Percentiles rank a stretch among this genome's conserved stretches.
phyloP scores from a whole-genome alignment of 306 rosid species.

The Quercus ilex region DNA sequence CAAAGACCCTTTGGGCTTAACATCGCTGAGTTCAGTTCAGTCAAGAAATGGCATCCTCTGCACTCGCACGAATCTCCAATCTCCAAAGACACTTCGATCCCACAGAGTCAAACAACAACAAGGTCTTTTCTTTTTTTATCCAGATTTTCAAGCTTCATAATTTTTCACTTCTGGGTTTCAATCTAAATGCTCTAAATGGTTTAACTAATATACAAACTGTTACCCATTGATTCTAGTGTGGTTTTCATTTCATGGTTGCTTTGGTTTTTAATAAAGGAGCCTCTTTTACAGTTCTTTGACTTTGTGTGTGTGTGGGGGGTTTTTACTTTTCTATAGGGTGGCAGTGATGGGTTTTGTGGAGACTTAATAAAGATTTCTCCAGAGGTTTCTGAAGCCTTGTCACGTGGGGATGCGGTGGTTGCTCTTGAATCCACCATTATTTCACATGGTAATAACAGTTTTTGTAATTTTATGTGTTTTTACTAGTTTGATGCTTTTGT shows the following conservation, averaged over 20 bases:
- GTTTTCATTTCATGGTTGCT: neutral
- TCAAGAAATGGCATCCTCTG: constrained; percentile 42
- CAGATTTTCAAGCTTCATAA: neutral
- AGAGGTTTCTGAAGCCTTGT: constrained; percentile 77
- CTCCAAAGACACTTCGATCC: constrained; percentile 51
- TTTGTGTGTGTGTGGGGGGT: neutral
- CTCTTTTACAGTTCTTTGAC: neutral
- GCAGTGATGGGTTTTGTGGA: constrained; percentile 12
- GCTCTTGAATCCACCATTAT: constrained; percentile 94
- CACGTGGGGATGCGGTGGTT: constrained; percentile 64
- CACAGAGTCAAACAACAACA: constrained; percentile 17
- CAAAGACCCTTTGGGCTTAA: neutral
- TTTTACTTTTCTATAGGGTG: constrained; percentile 14
- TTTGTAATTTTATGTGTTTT: neutral
- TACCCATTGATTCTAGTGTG: neutral
- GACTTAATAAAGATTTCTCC: constrained; percentile 57
- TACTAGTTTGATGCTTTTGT: neutral
- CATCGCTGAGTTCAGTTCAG: neutral
- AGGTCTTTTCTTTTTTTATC: constrained; percentile 3
- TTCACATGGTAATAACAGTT: constrained; percentile 58
- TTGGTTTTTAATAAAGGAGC: neutral
- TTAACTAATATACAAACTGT: neutral
- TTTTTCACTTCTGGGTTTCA: neutral
- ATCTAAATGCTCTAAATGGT: neutral
- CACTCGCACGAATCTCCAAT: constrained; percentile 50